Conservation (phyloP, 495 filamentous ascomycete genomes). For the Glonium stellatum region DNA sequence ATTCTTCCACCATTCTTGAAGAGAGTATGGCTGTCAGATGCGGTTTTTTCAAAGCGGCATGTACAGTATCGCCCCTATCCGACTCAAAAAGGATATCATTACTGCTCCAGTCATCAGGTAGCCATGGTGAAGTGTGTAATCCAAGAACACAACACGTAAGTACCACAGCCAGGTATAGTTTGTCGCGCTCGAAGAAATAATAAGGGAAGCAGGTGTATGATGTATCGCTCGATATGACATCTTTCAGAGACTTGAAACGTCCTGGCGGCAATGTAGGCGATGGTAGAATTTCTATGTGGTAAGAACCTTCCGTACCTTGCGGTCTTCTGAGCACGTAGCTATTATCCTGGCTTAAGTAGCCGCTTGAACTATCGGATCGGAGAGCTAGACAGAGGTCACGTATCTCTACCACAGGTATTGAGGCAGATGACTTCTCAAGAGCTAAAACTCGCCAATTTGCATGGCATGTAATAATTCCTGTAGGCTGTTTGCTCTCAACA, state of each 20-base stretch:
- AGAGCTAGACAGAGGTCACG: not conserved
- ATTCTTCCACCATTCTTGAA: not conserved
- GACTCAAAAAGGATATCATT: not conserved
- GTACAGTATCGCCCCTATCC: not conserved
- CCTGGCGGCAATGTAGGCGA: not conserved
- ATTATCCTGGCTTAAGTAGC: not conserved
- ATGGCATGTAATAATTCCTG: not conserved
- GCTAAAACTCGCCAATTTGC: not conserved
- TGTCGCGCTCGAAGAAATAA: not conserved
- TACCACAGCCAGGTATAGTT: not conserved
- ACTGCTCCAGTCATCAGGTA: not conserved
- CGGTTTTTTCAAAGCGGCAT: not conserved
- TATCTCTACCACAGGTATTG: not conserved
- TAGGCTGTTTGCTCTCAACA: slow-evolving; percentile 61
- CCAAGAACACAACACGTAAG: not conserved
- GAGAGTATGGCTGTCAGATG: not conserved
- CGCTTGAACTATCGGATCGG: not conserved
- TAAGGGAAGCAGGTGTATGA: not conserved
- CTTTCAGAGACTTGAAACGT: not conserved
- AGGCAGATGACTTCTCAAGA: not conserved
- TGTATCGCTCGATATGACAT: not conserved
- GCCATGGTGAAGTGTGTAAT: not conserved
- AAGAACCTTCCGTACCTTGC: not conserved
- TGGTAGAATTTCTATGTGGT: not conserved
- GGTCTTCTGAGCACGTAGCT: not conserved